These are phyloP conservation scores for Alternaria consortialis DNA, from an alignment of 2,329 filamentous ascomycete genomes.

Conservation along the genomic window DNA sequence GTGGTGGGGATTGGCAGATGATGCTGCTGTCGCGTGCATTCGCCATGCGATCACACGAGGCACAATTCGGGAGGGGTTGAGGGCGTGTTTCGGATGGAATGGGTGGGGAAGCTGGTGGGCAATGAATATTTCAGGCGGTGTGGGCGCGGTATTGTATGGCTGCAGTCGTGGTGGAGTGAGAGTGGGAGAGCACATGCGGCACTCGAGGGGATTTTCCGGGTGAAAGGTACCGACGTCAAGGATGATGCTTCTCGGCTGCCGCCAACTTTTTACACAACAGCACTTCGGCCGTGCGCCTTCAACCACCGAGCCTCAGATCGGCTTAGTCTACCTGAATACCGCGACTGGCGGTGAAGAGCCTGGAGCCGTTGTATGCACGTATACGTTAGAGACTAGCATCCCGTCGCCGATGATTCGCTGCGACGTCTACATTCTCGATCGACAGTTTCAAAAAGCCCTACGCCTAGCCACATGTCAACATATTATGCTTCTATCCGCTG, in stretches of 20 bases:
- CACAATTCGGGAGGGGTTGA: slow-evolving; percentile 17
- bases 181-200: slow-evolving; percentile 19
- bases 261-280: slow-evolving; percentile 32
- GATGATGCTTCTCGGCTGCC: slow-evolving; percentile 21
- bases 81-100: slow-evolving; percentile 14
- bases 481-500: slow-evolving; percentile 8
- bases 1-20: slow-evolving; percentile 27
- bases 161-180: slow-evolving; percentile 36
- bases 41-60: slow-evolving; percentile 45
- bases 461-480: slow-evolving; percentile 8
- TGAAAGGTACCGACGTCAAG: slow-evolving; percentile 28
- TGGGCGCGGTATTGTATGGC: slow-evolving; percentile 9
- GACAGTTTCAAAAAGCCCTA: slow-evolving; percentile 13
- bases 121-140: slow-evolving; percentile 7
- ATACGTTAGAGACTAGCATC: background rate
- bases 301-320: background rate
- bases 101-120: slow-evolving; percentile 7
- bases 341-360: slow-evolving; percentile 21
- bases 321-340: slow-evolving; percentile 2
- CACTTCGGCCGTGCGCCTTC: slow-evolving; percentile 17
- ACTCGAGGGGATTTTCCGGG: slow-evolving; percentile 38
- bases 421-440: background rate
- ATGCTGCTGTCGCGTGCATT: slow-evolving; percentile 51
- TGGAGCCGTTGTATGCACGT: slow-evolving; percentile 11
- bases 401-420: slow-evolving; percentile 10